Conservation (phyloP, 768 basidiomycete species). For the Phaeotremella fagi region DNA sequence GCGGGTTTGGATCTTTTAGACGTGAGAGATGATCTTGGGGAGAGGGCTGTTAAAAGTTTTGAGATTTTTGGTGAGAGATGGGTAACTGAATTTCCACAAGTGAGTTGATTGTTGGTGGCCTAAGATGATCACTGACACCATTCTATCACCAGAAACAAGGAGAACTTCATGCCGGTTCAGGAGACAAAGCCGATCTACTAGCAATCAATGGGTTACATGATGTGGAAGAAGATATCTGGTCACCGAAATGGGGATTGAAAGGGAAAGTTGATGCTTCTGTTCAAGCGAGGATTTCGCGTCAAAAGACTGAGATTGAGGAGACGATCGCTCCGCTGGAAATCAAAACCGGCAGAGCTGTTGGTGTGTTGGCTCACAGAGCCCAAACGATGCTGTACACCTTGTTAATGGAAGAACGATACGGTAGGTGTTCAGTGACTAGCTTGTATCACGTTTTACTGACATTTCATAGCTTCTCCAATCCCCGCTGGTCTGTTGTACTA, state of each 20-base stretch:
- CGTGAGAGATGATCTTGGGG: constrained; percentile 43
- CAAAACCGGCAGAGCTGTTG: constrained; percentile 79
- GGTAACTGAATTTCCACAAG: constrained; percentile 59
- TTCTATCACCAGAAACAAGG: constrained; percentile 63
- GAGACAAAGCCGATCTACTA: constrained; percentile 53
- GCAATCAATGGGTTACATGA: constrained; percentile 74
- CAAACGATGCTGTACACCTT: constrained; percentile 97
- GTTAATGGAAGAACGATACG: constrained; percentile 82
- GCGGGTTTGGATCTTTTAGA: constrained; percentile 45
- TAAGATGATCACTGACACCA: too few relatives aligned
- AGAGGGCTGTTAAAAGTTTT: constrained; percentile 44
- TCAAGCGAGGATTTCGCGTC: constrained; percentile 59
- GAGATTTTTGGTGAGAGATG: constrained; percentile 51
- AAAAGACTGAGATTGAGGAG: constrained; percentile 31
- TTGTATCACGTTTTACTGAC: neutral
- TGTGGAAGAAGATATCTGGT: constrained; percentile 97
- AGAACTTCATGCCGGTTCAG: constrained; percentile 63
- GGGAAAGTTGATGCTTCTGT: constrained; percentile 93
- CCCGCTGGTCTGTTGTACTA: constrained; percentile 85
- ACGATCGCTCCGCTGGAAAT: constrained; percentile 72
- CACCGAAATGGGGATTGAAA: constrained; percentile 87
- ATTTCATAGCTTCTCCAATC: constrained; percentile 59
- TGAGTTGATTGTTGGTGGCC: too few relatives aligned
- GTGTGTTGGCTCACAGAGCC: constrained; percentile 86
- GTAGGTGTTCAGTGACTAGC: constrained; percentile 30